phyloP scores from a whole-genome alignment of 2,329 filamentous ascomycete genomes.

The Tricladium varicosporioides region DNA sequence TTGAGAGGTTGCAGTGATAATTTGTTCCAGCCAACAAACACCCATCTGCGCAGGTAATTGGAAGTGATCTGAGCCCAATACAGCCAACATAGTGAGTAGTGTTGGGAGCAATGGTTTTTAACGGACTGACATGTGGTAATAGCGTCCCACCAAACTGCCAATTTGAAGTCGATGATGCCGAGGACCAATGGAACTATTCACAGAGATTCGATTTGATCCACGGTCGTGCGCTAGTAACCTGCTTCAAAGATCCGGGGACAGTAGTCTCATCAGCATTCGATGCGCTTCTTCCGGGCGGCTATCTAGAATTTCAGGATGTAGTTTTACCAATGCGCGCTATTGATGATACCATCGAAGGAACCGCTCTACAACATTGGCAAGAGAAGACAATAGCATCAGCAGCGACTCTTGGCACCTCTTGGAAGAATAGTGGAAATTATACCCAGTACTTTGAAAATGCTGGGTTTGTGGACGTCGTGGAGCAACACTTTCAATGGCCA shows the following conservation, averaged over 20 bases:
- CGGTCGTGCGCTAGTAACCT: slow-evolving; percentile 31
- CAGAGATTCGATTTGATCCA: slow-evolving; percentile 47
- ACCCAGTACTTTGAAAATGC: slow-evolving; percentile 35
- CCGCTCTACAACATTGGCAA: slow-evolving; percentile 23
- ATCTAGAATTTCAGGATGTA: slow-evolving; percentile 33
- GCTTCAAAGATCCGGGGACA: slow-evolving; percentile 15
- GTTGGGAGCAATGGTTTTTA: background rate
- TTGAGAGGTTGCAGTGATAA: background rate
- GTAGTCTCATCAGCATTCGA: slow-evolving; percentile 26
- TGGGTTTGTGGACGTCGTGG: slow-evolving; percentile 53
- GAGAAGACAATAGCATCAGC: slow-evolving; percentile 16
- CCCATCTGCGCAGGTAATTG: slow-evolving; percentile 29
- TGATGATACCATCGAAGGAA: slow-evolving; percentile 18
- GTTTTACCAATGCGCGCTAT: slow-evolving; percentile 11
- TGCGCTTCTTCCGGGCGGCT: slow-evolving; percentile 30
- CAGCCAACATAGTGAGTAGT: slow-evolving; percentile 23
- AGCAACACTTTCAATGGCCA: slow-evolving; percentile 51
- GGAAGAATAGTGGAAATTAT: slow-evolving; percentile 18
- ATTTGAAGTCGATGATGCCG: slow-evolving; percentile 50
- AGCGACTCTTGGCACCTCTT: slow-evolving; percentile 12
- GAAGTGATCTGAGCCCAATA: slow-evolving; percentile 33
- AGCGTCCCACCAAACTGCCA: slow-evolving; percentile 47
- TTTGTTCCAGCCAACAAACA: slow-evolving; percentile 19
- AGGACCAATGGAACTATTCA: slow-evolving; percentile 46
- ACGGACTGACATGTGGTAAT: slow-evolving; percentile 38